Percentiles rank a stretch among this genome's conserved stretches.
Evolutionary conservation across 2,329 filamentous ascomycete species (phyloP).

Genomic region (Pestalotiopsis sp.): DNA sequence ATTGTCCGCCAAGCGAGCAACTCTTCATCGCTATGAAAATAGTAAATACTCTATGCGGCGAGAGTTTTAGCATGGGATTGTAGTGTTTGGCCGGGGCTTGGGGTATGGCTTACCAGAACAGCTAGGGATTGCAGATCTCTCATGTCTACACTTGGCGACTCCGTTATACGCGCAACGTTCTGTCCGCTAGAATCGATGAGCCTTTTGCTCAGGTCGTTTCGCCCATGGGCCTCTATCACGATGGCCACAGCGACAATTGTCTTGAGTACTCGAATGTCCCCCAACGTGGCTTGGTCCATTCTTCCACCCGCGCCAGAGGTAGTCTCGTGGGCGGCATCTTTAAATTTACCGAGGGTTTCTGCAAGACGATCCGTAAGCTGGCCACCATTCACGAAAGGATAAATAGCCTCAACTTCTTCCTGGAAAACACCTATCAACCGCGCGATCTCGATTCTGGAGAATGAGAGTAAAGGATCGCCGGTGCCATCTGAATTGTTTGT

Average conservation of each 20-base stretch:
- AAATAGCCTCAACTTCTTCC: conserved; percentile 1
- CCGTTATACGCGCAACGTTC: background rate
- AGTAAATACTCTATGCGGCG: background rate
- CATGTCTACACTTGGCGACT: background rate
- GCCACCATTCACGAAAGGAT: background rate
- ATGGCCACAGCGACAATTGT: background rate
- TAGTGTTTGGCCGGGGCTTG: no score
- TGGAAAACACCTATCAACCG: background rate
- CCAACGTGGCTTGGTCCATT: background rate
- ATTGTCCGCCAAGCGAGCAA: background rate
- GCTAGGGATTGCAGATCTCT: background rate
- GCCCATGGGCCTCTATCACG: background rate
- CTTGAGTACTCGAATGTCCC: background rate
- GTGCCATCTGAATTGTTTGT: no score
- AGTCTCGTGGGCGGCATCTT: background rate
- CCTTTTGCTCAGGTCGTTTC: background rate
- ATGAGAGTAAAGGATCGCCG: background rate
- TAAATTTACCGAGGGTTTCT: background rate
- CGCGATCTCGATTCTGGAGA: background rate
- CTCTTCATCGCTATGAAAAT: conserved; percentile 4
- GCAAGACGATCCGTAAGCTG: background rate
- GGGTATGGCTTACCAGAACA: background rate
- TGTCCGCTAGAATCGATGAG: background rate
- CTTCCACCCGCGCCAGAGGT: no score
- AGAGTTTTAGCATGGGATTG: background rate